Base-by-base conservation (phyloP, 495 filamentous ascomycete species). In the Neohortaea acidophila region DNA sequence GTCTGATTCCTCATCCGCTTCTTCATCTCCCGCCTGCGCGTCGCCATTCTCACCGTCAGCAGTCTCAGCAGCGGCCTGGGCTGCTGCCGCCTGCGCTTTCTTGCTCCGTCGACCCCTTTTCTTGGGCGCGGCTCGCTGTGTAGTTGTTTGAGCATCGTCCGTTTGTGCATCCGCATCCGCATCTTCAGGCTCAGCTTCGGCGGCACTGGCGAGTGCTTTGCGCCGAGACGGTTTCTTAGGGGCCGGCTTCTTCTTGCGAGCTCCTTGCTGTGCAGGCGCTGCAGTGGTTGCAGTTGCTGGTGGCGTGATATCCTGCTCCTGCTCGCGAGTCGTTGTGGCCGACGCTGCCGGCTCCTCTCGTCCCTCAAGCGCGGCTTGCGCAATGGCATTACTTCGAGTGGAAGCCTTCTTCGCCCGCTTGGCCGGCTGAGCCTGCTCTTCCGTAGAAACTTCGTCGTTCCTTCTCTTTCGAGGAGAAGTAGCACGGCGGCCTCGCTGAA, bases 1-100 rank as follows among this genome's bases (percentile, higher is more conserved):
- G 48, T 78, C 76, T 44, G 84, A 1, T 51, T 25, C 51, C 45
- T 44, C 33, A 46, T 36, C 38, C 55, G 56, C 39, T 57, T 56
- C 30, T 53, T 58, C 38, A 54, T 26, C 17, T 14, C 28, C 8
- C 34, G 36, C 36, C 39, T 53, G 36, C 14, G 39, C 29, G n/a
- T 34, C 40, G 2, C 7, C 33, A 8, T 31, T 25, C 29, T 30
- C 36, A 4, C 18, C 45, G 18, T 39, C 28, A 1, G 32, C 49
- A 12, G 22, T 5, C 14, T 28, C 36, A 12, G 21, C 23, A 12
- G 6, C 21, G 5, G 21, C 10, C n/a, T 3, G 23, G 12, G 36
- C 15, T 12, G 9, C 13, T 18, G 36, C 7, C 22, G 8, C 24
- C 12, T 15, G 9, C 2, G 36, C 13, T 14, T 30, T 45, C 33